phyloP scores from a whole-genome alignment of 345 rosid species.

The Kandelia obovata region DNA sequence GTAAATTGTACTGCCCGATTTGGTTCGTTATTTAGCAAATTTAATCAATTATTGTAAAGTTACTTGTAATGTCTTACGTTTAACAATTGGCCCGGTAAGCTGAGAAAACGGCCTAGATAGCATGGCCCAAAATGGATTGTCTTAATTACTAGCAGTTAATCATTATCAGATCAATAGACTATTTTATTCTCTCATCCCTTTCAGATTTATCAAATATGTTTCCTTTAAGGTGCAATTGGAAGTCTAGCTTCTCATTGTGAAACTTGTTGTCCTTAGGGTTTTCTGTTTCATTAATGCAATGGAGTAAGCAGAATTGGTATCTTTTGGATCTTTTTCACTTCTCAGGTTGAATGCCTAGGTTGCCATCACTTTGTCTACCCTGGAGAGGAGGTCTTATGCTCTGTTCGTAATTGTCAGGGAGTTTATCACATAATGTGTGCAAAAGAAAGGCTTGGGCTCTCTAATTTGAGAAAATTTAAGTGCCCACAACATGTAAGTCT shows the following conservation, averaged over 20 bases:
- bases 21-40: no score
- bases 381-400: constrained; percentile 60
- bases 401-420: constrained; percentile 61
- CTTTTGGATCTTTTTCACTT: background rate
- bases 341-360: constrained; percentile 63
- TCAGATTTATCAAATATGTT: background rate
- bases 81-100: no score
- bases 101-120: no score
- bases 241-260: background rate
- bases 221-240: background rate
- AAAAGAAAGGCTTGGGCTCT: constrained; percentile 37
- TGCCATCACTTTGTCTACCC: constrained; percentile 53
- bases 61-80: no score
- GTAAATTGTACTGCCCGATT: no score
- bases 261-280: background rate
- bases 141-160: no score
- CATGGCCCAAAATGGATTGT: no score
- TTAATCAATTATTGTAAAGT: no score
- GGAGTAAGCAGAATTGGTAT: background rate
- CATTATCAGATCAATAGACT: no score
- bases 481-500: constrained; percentile 88
- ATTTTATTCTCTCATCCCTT: no score
- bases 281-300: background rate
- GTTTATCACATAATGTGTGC: constrained; percentile 60
- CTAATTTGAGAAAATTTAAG: constrained; percentile 50